Conservation (phyloP, 164 flowering plant genomes). For the Cinnamomum chago region DNA sequence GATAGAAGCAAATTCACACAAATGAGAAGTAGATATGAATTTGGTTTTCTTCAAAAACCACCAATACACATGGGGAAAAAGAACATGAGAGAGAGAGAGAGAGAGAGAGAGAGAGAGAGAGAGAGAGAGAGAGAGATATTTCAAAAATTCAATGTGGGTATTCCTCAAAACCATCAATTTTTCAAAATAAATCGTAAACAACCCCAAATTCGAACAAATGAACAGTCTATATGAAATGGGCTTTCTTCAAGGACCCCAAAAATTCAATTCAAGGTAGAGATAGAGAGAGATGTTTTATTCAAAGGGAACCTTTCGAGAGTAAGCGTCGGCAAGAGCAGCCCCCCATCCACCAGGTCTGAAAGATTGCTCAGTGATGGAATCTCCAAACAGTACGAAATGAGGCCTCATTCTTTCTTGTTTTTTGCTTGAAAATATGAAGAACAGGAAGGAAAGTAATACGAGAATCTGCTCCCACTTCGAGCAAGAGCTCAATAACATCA, state of each 20-base stretch:
- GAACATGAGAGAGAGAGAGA: not conserved
- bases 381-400: constrained; percentile 73
- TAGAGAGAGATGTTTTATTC: too few species aligned
- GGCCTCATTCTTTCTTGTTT: constrained; percentile 62
- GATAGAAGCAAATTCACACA: not conserved
- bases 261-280: not conserved
- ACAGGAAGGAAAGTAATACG: not conserved
- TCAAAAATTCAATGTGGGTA: too few species aligned
- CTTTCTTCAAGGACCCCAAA: not conserved
- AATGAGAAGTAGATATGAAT: not conserved
- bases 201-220: not conserved
- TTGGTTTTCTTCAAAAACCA: constrained; percentile 4
- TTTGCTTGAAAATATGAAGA: not conserved
- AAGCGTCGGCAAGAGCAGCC: constrained; percentile 65
- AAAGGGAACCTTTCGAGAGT: constrained; percentile 65
- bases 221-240: not conserved
- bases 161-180: too few species aligned
- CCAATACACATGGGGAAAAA: not conserved
- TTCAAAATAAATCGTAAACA: not conserved
- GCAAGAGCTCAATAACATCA: too few species aligned
- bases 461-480: too few species aligned
- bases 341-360: constrained; percentile 86
- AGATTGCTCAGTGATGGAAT: constrained; percentile 86
- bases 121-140: not conserved
- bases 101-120: not conserved